phyloP scores from a whole-genome alignment of 495 filamentous ascomycete species.

The Xylaria intraflava region DNA sequence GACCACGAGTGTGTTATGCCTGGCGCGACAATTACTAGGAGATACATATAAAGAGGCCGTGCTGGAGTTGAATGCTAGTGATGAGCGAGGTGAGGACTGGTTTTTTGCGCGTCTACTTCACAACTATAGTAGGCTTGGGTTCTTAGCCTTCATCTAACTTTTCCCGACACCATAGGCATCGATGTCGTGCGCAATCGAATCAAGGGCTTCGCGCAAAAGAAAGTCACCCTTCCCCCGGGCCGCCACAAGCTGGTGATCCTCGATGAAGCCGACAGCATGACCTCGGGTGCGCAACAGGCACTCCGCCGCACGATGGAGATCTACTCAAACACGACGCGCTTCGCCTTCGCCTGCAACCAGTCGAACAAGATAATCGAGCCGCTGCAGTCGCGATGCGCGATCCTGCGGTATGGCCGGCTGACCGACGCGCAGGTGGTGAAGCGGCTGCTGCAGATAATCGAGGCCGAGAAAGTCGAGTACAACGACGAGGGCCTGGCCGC shows the following conservation, averaged over 20 bases:
- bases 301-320: constrained; percentile 98
- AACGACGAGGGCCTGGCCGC: constrained; percentile 93
- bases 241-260: constrained; percentile 96
- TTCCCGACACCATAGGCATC: constrained; percentile 55
- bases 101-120: background rate
- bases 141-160: background rate
- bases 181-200: constrained; percentile 98
- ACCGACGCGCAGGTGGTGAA: constrained; percentile 90
- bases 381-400: constrained; percentile 91
- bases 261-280: constrained; percentile 98
- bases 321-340: constrained; percentile 91
- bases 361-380: constrained; percentile 99
- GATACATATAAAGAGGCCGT: constrained; percentile 97
- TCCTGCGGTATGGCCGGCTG: constrained; percentile 86
- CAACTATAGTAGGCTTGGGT: background rate
- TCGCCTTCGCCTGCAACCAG: constrained; percentile 98
- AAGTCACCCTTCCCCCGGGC: constrained; percentile 87
- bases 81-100: constrained; percentile 68
- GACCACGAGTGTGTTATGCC: constrained; percentile 90
- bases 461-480: constrained; percentile 78
- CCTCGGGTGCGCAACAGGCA: constrained; percentile 90
- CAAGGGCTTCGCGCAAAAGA: constrained; percentile 98
- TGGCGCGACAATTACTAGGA: constrained; percentile 86
- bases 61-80: constrained; percentile 89
- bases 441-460: constrained; percentile 82